Percentiles rank a stretch among this genome's conserved stretches.
Evolutionary conservation across 1,284 basidiomycete genomes (phyloP).

Genomic region (Crucibulum cyathiforme): DNA sequence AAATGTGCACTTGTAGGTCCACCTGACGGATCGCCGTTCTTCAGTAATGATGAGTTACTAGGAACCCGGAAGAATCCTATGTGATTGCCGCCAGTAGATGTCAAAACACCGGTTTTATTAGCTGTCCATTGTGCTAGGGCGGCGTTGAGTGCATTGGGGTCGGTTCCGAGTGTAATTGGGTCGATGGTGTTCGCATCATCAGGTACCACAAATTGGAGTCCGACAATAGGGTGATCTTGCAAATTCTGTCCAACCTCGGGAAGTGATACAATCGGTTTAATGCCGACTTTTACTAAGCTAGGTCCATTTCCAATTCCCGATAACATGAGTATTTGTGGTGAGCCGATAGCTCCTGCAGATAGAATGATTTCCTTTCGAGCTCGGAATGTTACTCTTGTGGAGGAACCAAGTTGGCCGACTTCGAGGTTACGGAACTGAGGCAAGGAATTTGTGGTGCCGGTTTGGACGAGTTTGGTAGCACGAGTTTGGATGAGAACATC

Average conservation of each 20-base stretch:
- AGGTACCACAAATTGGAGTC: constrained; percentile 10
- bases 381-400: not conserved
- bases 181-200: constrained; percentile 4
- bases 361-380: constrained; percentile 29
- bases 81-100: constrained; percentile 6
- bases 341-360: constrained; percentile 26
- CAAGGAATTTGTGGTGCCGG: constrained; percentile 8
- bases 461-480: constrained; percentile 35
- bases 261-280: constrained; percentile 16
- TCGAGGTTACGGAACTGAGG: constrained; percentile 21
- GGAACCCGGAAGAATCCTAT: constrained; percentile 18
- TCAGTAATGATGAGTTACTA: constrained; percentile 13
- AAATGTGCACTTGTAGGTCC: constrained; percentile 19
- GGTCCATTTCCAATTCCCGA: constrained; percentile 27
- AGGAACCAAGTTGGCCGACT: constrained; percentile 17
- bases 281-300: constrained; percentile 12
- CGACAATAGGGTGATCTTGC: constrained; percentile 21
- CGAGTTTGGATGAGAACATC: constrained; percentile 43
- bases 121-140: constrained; percentile 15
- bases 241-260: constrained; percentile 29
- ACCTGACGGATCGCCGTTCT: constrained; percentile 19
- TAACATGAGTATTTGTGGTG: constrained; percentile 24
- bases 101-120: constrained; percentile 16
- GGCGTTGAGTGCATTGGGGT: not conserved
- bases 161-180: not conserved